Evolutionary conservation across 2,329 filamentous ascomycete species (phyloP), one percentile per base, ranked within the genome.

Genomic region (Trichoderma sp.): DNA sequence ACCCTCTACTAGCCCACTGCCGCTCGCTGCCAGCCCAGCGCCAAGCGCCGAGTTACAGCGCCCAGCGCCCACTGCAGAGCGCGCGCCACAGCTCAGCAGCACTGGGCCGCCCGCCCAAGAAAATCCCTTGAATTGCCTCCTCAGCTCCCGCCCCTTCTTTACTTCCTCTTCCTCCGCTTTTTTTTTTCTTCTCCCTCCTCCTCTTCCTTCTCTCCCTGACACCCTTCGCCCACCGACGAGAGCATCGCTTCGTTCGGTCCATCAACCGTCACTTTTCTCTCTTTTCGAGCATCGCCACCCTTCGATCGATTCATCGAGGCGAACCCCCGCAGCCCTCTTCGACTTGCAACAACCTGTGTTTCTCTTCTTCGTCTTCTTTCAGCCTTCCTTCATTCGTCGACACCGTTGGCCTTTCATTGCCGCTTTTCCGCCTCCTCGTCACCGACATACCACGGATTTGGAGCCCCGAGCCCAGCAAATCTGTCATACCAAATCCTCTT

Each of bases 221-320:
- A 39, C 21, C 58, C 47, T 62, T 56, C 60, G 43, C 44, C 30
- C 30, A 64, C 67, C 67, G 66, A 57, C 57, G 65, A 62, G 67
- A 65, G 65, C 68, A 63, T 52, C 61, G 61, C 65, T 59, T 60
- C 60, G 60, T 59, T 61, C 54, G 55, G 55, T 45, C 52, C 68
- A 57, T 69, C 55, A 64, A 34, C 10, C 30, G 9, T 34, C 30
- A 34, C 55, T 54, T 59, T 26, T 54, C 39, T 28, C 45, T 63
- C 41, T 26, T 26, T 63, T 39, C 59, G 59, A 66, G 51, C 58
- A 57, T 62, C 57, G 34, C 24, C 28, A 67, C 59, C 30, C 47
- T 57, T 44, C 52, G 51, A 47, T 63, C 60, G 58, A 45, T 21
- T 43, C 44, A 51, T 57, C 63, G 43, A 56, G 30, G 43, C 56